A percentile compares a stretch with the other conserved stretches of the same genome.
phyloP scores from a whole-genome alignment of 192 early-diverging fungal genomes.

The Coemansia asiatica region DNA sequence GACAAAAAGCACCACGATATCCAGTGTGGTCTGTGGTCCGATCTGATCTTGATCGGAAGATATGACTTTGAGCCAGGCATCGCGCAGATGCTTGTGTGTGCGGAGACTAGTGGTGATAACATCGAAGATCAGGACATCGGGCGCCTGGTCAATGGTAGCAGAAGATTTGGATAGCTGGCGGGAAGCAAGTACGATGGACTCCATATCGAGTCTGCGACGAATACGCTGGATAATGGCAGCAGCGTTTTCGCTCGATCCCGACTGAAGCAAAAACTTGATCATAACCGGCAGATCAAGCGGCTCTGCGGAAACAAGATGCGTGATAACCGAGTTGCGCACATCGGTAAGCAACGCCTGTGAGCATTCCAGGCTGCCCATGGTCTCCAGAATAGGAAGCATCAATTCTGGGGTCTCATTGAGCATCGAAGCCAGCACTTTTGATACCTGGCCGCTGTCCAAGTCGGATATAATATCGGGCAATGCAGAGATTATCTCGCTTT shows the following conservation, averaged over 20 bases:
- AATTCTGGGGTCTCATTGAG: constrained; percentile 61
- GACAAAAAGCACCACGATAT: constrained; percentile 48
- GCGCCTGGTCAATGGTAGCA: constrained; percentile 15
- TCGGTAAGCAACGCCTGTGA: constrained; percentile 34
- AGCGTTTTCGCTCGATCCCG: constrained; percentile 51
- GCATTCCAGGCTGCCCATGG: constrained; percentile 66
- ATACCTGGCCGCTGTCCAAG: constrained; percentile 65
- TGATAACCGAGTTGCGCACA: constrained; percentile 60
- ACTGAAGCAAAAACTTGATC: constrained; percentile 72
- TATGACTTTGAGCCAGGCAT: constrained; percentile 70
- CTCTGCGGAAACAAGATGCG: constrained; percentile 66
- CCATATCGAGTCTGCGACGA: constrained; percentile 64
- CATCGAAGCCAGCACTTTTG: constrained; percentile 60
- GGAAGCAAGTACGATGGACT: constrained; percentile 54
- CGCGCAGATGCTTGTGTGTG: constrained; percentile 66
- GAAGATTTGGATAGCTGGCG: neutral
- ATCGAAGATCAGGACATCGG: constrained; percentile 58
- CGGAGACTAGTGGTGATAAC: constrained; percentile 65
- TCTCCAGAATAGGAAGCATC: constrained; percentile 69
- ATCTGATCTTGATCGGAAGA: constrained; percentile 38
- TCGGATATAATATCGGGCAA: constrained; percentile 78
- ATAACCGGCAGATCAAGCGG: constrained; percentile 69
- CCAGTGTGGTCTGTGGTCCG: constrained; percentile 48
- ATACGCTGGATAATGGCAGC: constrained; percentile 41
- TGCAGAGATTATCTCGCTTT: constrained; percentile 70